Evolutionary conservation across 2,329 filamentous ascomycete species (phyloP).

Genomic region (Diaporthe sp.): DNA sequence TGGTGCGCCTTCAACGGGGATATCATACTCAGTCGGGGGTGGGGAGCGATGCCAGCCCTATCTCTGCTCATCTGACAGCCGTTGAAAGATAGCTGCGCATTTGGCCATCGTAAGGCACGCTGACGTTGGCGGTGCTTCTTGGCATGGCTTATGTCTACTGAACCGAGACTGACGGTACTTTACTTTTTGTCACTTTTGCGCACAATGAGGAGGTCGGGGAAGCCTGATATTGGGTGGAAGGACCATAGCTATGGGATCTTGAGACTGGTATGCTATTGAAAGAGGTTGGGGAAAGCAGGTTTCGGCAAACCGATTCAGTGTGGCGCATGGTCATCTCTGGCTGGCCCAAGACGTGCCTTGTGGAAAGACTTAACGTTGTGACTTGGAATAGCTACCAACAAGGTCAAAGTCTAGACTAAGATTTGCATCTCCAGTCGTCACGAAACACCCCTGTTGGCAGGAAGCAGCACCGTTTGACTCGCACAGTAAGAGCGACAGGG

Average conservation of each 20-base stretch:
- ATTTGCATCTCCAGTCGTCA: not conserved
- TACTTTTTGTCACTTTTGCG: not conserved
- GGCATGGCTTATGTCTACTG: not conserved
- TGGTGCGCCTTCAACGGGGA: not conserved
- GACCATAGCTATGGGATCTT: no score
- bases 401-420: not conserved
- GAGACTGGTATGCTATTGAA: not conserved
- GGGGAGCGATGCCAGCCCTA: not conserved
- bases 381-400: not conserved
- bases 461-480: constrained; percentile 1
- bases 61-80: not conserved
- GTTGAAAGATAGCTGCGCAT: not conserved
- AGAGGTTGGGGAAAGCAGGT: not conserved
- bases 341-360: not conserved
- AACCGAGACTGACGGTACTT: not conserved
- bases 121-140: not conserved
- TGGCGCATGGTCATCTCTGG: not conserved
- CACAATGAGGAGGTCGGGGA: not conserved
- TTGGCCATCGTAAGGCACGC: not conserved
- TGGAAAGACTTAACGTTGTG: not conserved
- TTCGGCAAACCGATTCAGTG: not conserved
- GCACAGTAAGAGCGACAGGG: constrained; percentile 21
- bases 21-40: not conserved
- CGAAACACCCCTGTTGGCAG: not conserved
- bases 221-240: not conserved